Evolutionary conservation across 768 basidiomycete species (phyloP), one percentile per base, ranked within the genome.

Genomic region (Russula sp.): DNA sequence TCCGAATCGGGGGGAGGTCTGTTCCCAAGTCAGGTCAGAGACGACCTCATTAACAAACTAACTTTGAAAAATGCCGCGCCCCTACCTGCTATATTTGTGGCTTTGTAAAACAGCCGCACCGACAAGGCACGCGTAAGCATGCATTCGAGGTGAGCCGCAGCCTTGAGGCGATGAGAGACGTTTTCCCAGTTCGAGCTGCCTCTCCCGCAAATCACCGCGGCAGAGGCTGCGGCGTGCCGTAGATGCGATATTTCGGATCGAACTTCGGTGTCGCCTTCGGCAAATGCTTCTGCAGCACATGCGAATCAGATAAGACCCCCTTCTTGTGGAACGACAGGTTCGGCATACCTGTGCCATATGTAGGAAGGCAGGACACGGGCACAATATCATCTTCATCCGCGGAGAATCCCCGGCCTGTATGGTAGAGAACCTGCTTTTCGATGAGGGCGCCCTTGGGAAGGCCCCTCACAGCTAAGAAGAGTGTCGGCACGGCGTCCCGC

Each of bases 381-480:
- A 69, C 69, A 1, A 63, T 35, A 52, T 81, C 81, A n/a, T 75
- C 81, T 14, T 22, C 20, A 4, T 41, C 39, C 5, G 77, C 57
- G n/a, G 71, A 56, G 34, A 45, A 64, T 59, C 78, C 80, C 39
- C 81, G 79, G 3, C 88, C 87, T 0, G 86, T 89, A 67, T 91
- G 88, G 11, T 84, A 69, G 7, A 89, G 65, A 2, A 86, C 82
- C 69, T 93, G 90, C 67, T 90, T 90, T 70, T 93, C 91, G 11
- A 91, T 68, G 38, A 82, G 70, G 1, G 89, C 91, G 58, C 76
- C 78, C 67, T 87, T 90, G 0, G 91, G 91, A 8, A 93, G 75
- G 41, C 80, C 77, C 58, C 82, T 79, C 7, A 90, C 80, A 2
- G 77, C 80, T 0, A 85, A 67, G 68, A 87, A 88, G 7, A 93